Base-by-base conservation (phyloP, 176 grass and related monocot genomes). In the Triticum monococcum region DNA sequence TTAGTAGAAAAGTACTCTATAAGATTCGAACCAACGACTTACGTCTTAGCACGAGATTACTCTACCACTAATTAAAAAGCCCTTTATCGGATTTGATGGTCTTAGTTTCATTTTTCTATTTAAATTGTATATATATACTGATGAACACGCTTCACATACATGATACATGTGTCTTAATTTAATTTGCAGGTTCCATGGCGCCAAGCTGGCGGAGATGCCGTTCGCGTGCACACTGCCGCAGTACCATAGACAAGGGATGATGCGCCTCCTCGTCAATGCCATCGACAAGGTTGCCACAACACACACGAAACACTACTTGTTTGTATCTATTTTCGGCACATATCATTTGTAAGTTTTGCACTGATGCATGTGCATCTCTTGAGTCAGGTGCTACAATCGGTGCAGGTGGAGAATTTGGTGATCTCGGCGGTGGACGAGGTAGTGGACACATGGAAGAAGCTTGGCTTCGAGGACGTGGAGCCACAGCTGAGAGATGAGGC, bases 181-280 rank as follows among this genome's bases (percentile, higher is more conserved):
- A 69, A 69, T n/a, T 70, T 30, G 12, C 85, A 97, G 92, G 84
- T 92, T 97, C 80, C 92, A 90, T 84, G 92, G 92, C 23, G 78
- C 50, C 80, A 97, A 91, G 61, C 40, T 97, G 28, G 95, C 80
- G 5, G 92, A 97, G 69, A 92, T 97, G 95, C 95, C 95, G 31
- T 97, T 95, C 31, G 86, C 93, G 74, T 90, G 86, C 84, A 95
- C 95, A 23, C 85, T 90, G 82, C 90, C 88, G 17, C 11, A 66
- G 63, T 91, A 97, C 84, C 88, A 87, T 69, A 97, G 40, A 78
- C 90, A 91, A 67, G 95, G 95, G 24, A 94, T 97, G 92, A 92
- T 93, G 83, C 84, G 84, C 63, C 75, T 56, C 13, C 86, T 95
- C 78, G 38, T 95, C 24, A 83, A 91, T 17, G 92, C 79, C 23